Conservation (phyloP, 805 yeast species). For the Candida maris region DNA sequence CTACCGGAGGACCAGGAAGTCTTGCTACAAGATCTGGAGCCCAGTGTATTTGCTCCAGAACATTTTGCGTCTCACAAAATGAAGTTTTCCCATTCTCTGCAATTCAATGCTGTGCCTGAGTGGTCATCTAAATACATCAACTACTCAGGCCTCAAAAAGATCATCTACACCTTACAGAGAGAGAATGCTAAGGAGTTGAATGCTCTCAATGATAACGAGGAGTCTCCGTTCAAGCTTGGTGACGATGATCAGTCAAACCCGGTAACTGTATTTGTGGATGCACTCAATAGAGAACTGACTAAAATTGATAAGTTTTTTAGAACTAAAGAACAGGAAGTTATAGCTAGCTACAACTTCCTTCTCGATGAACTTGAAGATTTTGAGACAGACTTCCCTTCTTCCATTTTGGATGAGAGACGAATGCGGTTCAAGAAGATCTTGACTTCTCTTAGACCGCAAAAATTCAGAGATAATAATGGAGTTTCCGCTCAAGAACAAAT, state of each 20-base stretch:
- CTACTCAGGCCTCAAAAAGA: slow-evolving; percentile 81
- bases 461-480: slow-evolving; percentile 8
- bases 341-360: slow-evolving; percentile 51
- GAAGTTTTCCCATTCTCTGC: slow-evolving; percentile 94
- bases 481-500: neutral
- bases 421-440: slow-evolving; percentile 15
- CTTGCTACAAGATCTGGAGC: slow-evolving; percentile 21
- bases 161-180: slow-evolving; percentile 78
- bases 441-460: slow-evolving; percentile 8
- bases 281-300: slow-evolving; percentile 70
- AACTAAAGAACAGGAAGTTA: slow-evolving; percentile 59
- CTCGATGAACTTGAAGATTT: slow-evolving; percentile 62
- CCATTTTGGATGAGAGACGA: slow-evolving; percentile 16
- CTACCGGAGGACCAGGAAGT: slow-evolving; percentile 10
- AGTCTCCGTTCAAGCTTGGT: slow-evolving; percentile 29
- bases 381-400: slow-evolving; percentile 35
- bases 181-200: slow-evolving; percentile 38
- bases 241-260: slow-evolving; percentile 42
- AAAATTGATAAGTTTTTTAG: slow-evolving; percentile 76
- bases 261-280: slow-evolving; percentile 56
- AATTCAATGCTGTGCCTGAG: slow-evolving; percentile 97
- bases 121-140: slow-evolving; percentile 94
- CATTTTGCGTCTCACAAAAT: too few species aligned
- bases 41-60: too few species aligned
- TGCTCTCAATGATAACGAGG: slow-evolving; percentile 21